Base-by-base conservation (phyloP, 441 rosid species). In the Populus hybrid region DNA sequence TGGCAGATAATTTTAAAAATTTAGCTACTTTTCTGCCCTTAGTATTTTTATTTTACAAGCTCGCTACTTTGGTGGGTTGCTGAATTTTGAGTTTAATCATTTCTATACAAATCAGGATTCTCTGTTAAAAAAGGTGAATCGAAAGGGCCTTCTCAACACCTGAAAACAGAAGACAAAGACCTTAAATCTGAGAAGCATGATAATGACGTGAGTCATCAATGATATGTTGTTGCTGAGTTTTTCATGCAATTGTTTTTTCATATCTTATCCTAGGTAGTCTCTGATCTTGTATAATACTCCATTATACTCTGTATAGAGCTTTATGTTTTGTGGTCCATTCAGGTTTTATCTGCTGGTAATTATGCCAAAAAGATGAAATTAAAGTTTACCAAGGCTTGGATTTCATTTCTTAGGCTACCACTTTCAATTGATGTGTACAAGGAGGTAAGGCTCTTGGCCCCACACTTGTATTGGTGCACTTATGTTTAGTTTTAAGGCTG, bases 341-440 rank as follows among this genome's bases (percentile, higher is more conserved):
- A 95, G 99, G 90, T 83, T 33, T 80, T 89, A 72, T 90, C 93
- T 80, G 84, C 92, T 21, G 82, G 86, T 76, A 85, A 80, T 53
- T 87, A 92, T 38, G 77, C 81, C 80, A 95, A 88, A 85, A 92
- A 86, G 88, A 92, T 92, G 90, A 95, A 92, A 87, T 66, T 89
- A 67, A 93, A 91, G 83, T 93, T 95, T 79, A 93, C 92, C 3
- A 93, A 92, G 85, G 93, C 97, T n/a, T 93, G 99, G 98, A 86
- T 90, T 81, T 83, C 94, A 33, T 92, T 95, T 89, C 94, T 93
- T 77, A 89, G 92, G 85, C 85, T 93, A 65, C 97, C 92, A 9
- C 95, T 95, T 71, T 95, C 97, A 18, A 81, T 91, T 78, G 92
- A 90, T 79, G 85, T 95, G 38, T 95, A 93, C 89, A 95, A 93